Evolutionary conservation across 768 basidiomycete species (phyloP), one percentile per base, ranked within the genome.

Genomic region (Rhodosporidiobolus sp.): DNA sequence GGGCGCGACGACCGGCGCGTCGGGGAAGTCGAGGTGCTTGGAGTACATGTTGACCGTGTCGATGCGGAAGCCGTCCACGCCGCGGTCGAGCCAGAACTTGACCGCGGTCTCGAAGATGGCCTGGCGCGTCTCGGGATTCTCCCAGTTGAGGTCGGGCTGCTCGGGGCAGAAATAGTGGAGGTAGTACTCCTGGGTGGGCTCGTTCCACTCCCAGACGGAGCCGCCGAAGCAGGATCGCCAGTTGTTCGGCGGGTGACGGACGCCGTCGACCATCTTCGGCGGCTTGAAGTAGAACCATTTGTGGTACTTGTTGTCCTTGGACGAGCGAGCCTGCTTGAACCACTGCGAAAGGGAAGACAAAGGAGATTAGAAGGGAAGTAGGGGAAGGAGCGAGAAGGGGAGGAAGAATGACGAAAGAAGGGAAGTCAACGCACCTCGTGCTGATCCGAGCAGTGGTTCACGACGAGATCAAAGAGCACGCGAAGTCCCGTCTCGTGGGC

Each of bases 111-210:
- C 84, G 22, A 88, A 89, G 83, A 14, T 87, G 85, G 67, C 82
- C 12, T 87, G 63, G 17, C 54, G 69, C n/a, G 38, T 52, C 30
- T 71, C 71, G 7, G 49, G 20, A 73, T 89, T 88, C 62, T 89
- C 88, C 89, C 88, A 90, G 78, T 91, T 90, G 24, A 90, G 79
- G 78, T 90, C 90, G 0, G 89, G 90, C 81, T 90, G 89, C 77
- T 89, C 85, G 16, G 83, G 77, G 64, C 85, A 81, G 80, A 86
- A 91, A 3, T 90, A 76, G 80, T 90, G 89, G 65, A 90, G 85
- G 78, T 90, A 89, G 74, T 88, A 69, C 62, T 90, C 88, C 28
- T 86, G 81, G 7, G 88, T 88, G 19, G 75, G 76, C 70, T 85
- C 85, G 80, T 90, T 88, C 74, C 85, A 89, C 30, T 87, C 85